A percentile compares a stretch with the other conserved stretches of the same genome.
These are phyloP conservation scores for Aspergillus panamensis DNA, from an alignment of 495 filamentous ascomycete species.

Conservation along the genomic window DNA sequence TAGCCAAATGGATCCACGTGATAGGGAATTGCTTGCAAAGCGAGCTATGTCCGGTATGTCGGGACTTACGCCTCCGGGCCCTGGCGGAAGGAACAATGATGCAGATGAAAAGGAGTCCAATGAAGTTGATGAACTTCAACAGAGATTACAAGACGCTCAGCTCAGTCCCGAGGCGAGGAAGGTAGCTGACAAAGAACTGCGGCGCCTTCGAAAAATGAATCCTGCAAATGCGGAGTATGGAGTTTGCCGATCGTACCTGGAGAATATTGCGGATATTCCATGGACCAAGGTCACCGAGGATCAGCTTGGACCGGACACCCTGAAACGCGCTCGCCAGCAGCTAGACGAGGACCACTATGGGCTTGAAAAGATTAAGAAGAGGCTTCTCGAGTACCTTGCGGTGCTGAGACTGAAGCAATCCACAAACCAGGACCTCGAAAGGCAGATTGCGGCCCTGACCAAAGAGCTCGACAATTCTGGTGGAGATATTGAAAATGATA, in stretches of 20 bases:
- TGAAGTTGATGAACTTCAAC: slow-evolving; percentile 88
- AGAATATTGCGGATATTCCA: slow-evolving; percentile 90
- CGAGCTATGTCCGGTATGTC: slow-evolving; percentile 49
- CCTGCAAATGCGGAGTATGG: slow-evolving; percentile 93
- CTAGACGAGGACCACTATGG: slow-evolving; percentile 97
- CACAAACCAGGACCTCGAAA: slow-evolving; percentile 74
- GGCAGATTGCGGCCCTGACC: slow-evolving; percentile 64
- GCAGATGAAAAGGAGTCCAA: slow-evolving; percentile 70
- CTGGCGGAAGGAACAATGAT: slow-evolving; percentile 45
- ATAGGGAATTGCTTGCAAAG: slow-evolving; percentile 51
- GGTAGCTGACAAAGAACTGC: slow-evolving; percentile 84
- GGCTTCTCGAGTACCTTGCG: slow-evolving; percentile 91
- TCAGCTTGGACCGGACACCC: slow-evolving; percentile 75
- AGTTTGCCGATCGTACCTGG: slow-evolving; percentile 89
- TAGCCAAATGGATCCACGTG: slow-evolving; percentile 48
- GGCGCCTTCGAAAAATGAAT: slow-evolving; percentile 88
- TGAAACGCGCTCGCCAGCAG: slow-evolving; percentile 78
- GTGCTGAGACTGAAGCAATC: slow-evolving; percentile 92
- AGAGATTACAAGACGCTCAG: slow-evolving; percentile 76
- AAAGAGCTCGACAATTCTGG: slow-evolving; percentile 51
- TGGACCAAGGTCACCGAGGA: slow-evolving; percentile 88
- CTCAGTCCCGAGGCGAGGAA: slow-evolving; percentile 74
- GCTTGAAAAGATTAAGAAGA: slow-evolving; percentile 95
- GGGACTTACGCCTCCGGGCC: slow-evolving; percentile 50
- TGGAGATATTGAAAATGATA: slow-evolving; percentile 40